These are phyloP conservation scores for Hyaloscypha hepaticicola DNA, from an alignment of 495 filamentous ascomycete species.

Conservation along the genomic window DNA sequence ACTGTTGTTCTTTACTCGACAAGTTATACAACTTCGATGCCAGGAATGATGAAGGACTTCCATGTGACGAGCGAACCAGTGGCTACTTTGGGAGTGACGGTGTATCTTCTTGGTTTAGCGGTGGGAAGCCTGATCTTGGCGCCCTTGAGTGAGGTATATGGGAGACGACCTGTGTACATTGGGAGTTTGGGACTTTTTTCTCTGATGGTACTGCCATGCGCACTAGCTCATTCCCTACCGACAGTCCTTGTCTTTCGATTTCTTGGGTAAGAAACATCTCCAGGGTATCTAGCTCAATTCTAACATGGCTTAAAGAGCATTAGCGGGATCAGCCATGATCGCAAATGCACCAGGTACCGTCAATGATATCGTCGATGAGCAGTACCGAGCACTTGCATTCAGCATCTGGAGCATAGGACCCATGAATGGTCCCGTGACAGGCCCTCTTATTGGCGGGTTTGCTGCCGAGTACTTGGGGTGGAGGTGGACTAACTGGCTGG, in stretches of 20 bases:
- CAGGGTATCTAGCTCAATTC: neutral
- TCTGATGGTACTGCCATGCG: constrained; percentile 69
- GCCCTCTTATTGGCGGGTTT: constrained; percentile 31
- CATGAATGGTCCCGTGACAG: constrained; percentile 68
- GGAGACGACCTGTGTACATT: constrained; percentile 72
- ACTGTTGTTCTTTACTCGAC: constrained; percentile 84
- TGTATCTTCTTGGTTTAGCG: constrained; percentile 74
- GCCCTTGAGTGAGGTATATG: constrained; percentile 76
- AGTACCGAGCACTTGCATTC: constrained; percentile 70
- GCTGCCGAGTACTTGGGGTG: constrained; percentile 62
- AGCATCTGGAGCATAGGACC: constrained; percentile 77
- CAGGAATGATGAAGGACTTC: constrained; percentile 68
- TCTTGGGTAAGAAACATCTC: constrained; percentile 52
- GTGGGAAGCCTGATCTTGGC: constrained; percentile 71
- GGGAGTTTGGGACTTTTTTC: constrained; percentile 60
- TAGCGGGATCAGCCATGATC: constrained; percentile 77
- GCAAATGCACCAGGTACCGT: constrained; percentile 81
- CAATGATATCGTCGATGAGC: constrained; percentile 70
- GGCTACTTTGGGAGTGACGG: constrained; percentile 74
- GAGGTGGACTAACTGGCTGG: constrained; percentile 87
- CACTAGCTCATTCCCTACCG: constrained; percentile 60
- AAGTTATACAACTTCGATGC: constrained; percentile 69
- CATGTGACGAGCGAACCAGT: constrained; percentile 51
- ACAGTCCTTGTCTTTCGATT: constrained; percentile 70
- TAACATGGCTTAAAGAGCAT: constrained; percentile 45